Evolutionary conservation across 108 stramenopile species (phyloP).

Genomic region (Aurantiochytrium sp.): DNA sequence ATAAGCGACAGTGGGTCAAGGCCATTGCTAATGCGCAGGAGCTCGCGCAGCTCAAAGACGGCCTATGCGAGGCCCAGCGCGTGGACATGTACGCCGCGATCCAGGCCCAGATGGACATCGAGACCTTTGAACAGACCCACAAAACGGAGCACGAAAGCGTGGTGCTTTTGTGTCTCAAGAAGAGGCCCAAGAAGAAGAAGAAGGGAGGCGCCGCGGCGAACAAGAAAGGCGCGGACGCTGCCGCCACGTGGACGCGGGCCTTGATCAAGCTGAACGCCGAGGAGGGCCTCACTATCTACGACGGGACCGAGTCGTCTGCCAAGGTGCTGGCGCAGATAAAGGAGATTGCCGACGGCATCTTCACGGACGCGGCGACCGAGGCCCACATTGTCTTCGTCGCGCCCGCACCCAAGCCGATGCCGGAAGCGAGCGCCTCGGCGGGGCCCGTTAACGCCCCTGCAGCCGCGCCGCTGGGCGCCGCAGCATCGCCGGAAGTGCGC

Average conservation of each 20-base stretch:
- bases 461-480: too few relatives aligned
- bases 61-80: neutral
- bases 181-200: neutral
- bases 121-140: constrained; percentile 3
- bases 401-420: too few relatives aligned
- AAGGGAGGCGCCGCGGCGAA: neutral
- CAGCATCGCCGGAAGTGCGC: too few relatives aligned
- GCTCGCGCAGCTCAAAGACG: neutral
- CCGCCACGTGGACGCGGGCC: neutral
- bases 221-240: neutral
- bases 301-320: too few relatives aligned
- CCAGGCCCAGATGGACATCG: constrained; percentile 24
- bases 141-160: neutral
- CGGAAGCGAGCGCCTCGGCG: too few relatives aligned
- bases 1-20: constrained; percentile 13
- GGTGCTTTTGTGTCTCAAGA: neutral
- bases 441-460: too few relatives aligned
- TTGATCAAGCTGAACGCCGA: neutral
- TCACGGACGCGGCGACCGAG: too few relatives aligned
- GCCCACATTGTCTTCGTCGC: too few relatives aligned
- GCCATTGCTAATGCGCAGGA: neutral
- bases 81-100: constrained; percentile 21
- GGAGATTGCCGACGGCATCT: too few relatives aligned
- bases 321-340: too few relatives aligned
- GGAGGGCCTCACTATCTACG: too few relatives aligned